Conservation (phyloP, 2,329 filamentous ascomycete species). For the Dryadomyces sulphureus region DNA sequence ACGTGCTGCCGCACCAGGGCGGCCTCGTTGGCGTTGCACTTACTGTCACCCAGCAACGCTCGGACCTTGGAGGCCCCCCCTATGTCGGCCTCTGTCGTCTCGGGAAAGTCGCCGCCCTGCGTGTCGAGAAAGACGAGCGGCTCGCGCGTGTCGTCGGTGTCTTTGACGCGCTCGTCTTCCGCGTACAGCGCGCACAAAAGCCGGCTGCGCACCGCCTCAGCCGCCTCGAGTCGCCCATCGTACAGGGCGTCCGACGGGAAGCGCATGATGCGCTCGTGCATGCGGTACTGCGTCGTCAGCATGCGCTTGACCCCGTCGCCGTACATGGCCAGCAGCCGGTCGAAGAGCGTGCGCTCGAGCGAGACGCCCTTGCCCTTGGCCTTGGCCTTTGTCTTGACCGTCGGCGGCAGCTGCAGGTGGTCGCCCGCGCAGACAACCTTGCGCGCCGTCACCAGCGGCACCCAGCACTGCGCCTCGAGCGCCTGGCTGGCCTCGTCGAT, state of each 20-base stretch:
- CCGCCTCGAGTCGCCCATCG: conserved; percentile 65
- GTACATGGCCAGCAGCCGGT: conserved; percentile 69
- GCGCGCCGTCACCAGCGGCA: conserved; percentile 62
- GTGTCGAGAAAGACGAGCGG: conserved; percentile 92
- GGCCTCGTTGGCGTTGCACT: conserved; percentile 86
- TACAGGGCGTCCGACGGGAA: conserved; percentile 88
- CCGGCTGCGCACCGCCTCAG: conserved; percentile 59
- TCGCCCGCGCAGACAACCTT: conserved; percentile 90
- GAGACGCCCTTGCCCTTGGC: conserved; percentile 18
- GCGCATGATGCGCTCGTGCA: conserved; percentile 91
- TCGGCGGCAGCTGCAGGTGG: conserved; percentile 85
- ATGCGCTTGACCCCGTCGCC: conserved; percentile 78
- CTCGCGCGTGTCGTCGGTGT: conserved; percentile 75
- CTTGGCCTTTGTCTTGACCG: conserved; percentile 55
- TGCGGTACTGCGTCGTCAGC: conserved; percentile 94
- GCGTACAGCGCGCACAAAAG: conserved; percentile 63
- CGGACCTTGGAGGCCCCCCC: not conserved
- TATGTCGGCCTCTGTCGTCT: conserved; percentile 55
- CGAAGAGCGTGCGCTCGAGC: conserved; percentile 85
- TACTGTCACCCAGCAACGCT: conserved; percentile 44
- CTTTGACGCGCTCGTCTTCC: conserved; percentile 15
- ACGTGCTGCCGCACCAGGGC: conserved; percentile 69
- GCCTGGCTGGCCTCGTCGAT: conserved; percentile 96
- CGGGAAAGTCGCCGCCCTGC: conserved; percentile 82
- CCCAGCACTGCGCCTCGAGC: conserved; percentile 94